phyloP scores from a whole-genome alignment of 1,284 basidiomycete genomes.

The Melampsora americana region DNA sequence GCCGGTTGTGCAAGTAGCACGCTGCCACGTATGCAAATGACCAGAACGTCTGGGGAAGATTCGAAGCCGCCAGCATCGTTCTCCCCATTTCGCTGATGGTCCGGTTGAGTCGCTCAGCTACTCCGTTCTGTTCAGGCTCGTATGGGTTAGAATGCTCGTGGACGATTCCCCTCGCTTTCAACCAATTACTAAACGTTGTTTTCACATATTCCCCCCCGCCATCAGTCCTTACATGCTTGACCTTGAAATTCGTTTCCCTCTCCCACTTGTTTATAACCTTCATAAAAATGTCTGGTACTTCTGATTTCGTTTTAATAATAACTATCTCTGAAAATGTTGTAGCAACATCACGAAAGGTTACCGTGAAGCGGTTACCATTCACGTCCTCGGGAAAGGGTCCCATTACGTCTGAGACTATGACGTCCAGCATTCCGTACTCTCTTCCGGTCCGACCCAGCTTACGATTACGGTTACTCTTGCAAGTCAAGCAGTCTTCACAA shows the following conservation, averaged over 20 bases:
- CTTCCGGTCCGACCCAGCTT: not conserved
- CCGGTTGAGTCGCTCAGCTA: not conserved
- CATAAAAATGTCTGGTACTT: not conserved
- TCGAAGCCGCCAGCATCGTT: not conserved
- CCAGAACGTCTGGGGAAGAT: no score
- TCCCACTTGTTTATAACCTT: not conserved
- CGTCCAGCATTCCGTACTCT: no score
- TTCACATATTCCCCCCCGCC: no score
- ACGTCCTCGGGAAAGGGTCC: no score
- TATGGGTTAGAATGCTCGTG: not conserved
- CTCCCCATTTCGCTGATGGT: not conserved
- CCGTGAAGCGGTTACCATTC: no score
- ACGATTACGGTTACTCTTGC: not conserved
- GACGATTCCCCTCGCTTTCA: not conserved
- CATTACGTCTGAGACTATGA: no score
- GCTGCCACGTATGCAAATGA: no score
- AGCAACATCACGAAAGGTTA: slow-evolving; percentile 22
- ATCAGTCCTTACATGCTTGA: not conserved
- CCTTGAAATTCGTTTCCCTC: not conserved
- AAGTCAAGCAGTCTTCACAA: slow-evolving; percentile 22
- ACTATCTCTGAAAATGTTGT: slow-evolving; percentile 8
- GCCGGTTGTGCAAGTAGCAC: not conserved
- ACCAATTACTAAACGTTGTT: not conserved
- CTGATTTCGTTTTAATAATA: not conserved
- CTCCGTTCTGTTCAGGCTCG: not conserved